These are phyloP conservation scores for Lasiodiplodia citricola DNA, from an alignment of 2,329 filamentous ascomycete genomes.

Conservation along the genomic window DNA sequence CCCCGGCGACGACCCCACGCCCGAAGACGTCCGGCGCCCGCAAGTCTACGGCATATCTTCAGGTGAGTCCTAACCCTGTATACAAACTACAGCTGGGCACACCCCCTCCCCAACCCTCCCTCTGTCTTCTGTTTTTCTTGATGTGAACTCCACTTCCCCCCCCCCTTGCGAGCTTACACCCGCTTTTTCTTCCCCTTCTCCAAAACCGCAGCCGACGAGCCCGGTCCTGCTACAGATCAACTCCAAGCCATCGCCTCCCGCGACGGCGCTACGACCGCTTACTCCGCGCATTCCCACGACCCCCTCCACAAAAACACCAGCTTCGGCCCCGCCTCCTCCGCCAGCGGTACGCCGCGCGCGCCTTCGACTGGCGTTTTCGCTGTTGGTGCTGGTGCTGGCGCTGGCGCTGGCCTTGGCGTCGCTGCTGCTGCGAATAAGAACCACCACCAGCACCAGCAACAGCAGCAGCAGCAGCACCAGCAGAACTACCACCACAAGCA, in stretches of 20 bases:
- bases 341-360: too few relatives aligned
- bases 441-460: too few relatives aligned
- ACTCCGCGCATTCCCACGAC: not conserved
- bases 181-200: too few relatives aligned
- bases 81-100: not conserved
- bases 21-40: slow-evolving; percentile 21
- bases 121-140: not conserved
- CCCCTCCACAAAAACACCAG: not conserved
- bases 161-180: too few relatives aligned
- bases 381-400: too few relatives aligned
- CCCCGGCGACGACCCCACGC: slow-evolving; percentile 38
- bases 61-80: not conserved
- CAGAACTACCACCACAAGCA: too few relatives aligned
- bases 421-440: too few relatives aligned
- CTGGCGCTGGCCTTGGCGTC: too few relatives aligned
- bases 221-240: not conserved
- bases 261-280: not conserved
- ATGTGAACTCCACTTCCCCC: too few relatives aligned
- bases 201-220: not conserved
- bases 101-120: not conserved
- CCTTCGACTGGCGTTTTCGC: too few relatives aligned
- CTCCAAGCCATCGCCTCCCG: not conserved
- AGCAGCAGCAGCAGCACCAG: not conserved
- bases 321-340: too few relatives aligned
- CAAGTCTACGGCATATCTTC: too few relatives aligned